Evolutionary conservation across 2,329 filamentous ascomycete species (phyloP), one percentile per base, ranked within the genome.

Genomic region (Elsinoe arachidis): DNA sequence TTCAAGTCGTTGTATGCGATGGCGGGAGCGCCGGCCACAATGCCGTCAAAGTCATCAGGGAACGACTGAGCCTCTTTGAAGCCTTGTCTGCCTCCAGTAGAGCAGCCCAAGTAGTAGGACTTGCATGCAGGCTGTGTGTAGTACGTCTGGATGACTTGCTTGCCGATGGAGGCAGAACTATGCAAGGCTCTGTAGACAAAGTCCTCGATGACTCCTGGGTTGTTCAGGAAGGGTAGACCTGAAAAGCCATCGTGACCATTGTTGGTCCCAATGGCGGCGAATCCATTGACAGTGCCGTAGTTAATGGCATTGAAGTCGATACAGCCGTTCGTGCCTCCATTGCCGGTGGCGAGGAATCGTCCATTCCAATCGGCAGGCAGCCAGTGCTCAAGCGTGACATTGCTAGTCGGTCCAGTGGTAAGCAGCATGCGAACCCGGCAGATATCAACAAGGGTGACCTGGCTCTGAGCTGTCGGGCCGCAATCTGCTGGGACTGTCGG

Each of bases 331-430:
- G 69, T 60, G 56, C 69, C 69, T 41, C 67, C 66, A 54, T 70
- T 70, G 59, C 68, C 68, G 14, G 67, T 68, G 59, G 62, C 67
- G 64, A 71, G 63, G 39, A 68, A 55, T 12, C 60, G 57, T 10
- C 54, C 56, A n/a, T 56, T 60, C 60, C 60, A 62, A 47, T 54
- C 41, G n/a, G 63, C 65, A 12, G 74, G 74, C 19, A 77, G 62
- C 74, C 74, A 77, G 11, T 73, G 70, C 62, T 77, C 74, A 65
- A 76, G 46, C 5, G 69, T 6, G 65, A 70, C 58, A 76, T 72
- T 9, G 71, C 72, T 14, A 70, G 73, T 39, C 68, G 65, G 21
- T 67, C 70, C 71, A 1, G 73, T 75, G 7, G 69, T 63, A 2
- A 74, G 71, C 49, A 72, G 67, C 46, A 74, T 67, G 3, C 67